Evolutionary conservation across 164 flowering plant genomes (phyloP), one percentile per base, ranked within the genome.

Genomic region (Akebia trifoliata): DNA sequence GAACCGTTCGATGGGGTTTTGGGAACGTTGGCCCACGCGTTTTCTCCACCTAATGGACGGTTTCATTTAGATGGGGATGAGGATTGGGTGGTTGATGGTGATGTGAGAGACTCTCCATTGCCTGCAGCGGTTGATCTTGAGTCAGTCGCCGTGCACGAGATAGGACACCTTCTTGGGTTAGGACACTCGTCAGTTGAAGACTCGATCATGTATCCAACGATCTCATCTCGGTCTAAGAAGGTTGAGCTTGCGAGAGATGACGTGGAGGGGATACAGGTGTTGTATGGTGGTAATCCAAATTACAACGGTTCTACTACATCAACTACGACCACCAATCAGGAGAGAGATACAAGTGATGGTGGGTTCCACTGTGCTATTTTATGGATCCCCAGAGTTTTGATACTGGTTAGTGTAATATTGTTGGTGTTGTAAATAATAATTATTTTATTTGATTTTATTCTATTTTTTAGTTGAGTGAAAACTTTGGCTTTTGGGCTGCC

Each of bases 131-230:
- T 84, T 10, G 95, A 90, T 56, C 57, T 90, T 42, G 95, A 90
- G 45, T 78, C 93, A 0, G 95, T 90, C n/a, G 93, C 87, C 14
- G 81, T 87, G 14, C 97, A 87, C 45, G 95, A 90, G 73, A 87
- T 90, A n/a, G 97, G 97, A 45, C 95, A 90, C 51, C 35, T 90
- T 54, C 62, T 87, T 18, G 97, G 95, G 21, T 44, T 90, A 20
- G 91, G 86, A 1, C 97, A 87, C 54, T 75, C 83, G 0, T 76
- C 89, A 14, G 78, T 69, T 1, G 73, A 75, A 38, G 85, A 78
- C 0, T 68, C 97, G 39, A 82, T 90, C 46, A 90, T 87, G 97
- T 85, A 55, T 63, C 95, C 95, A 26, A 69, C 79, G 31, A 77
- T 90, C 2, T 12, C 80, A 12, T 50, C 86, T 0, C 67, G 85